Evolutionary conservation across 306 rosid genomes (phyloP), one percentile per base, ranked within the genome.

Genomic region (Elaeagnus macrophylla): DNA sequence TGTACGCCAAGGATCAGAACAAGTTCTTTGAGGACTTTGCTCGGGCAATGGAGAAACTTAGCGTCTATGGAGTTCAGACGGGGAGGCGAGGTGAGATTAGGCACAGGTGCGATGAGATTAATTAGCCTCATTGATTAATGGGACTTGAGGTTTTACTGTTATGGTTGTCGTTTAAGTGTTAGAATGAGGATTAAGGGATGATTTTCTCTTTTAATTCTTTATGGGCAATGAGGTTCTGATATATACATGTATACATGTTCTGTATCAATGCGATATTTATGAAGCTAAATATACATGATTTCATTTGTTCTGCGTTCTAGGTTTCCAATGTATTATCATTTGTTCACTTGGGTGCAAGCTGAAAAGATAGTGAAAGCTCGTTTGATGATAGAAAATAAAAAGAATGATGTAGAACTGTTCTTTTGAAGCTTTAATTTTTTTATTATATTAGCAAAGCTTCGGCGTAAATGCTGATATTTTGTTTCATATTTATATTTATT

Each of bases 21-120:
- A 46, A 3, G 12, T 89, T 89, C 68, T 83, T 89, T 53, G 25
- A 44, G 61, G 97, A 71, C 0, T 89, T 89, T 66, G 68, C 79
- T 1, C 54, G 37, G 5, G 81, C 90, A 9, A 89, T 89, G 88
- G 82, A 79, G 82, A 89, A 89, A 80, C 75, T 89, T 13, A 74
- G 97, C 48, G 56, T 75, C 13, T 55, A 77, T 46, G 76, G 80
- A 1, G 78, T 89, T 10, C 43, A 75, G 37, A 83, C 94, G 0
- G 95, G 95, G 13, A 67, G 76, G 51, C 67, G 17, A 16, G 97
- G 97, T 15, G 95, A 89, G 78, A 85, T 89, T 69, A 75, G 97
- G 49, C 86, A 79, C 53, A 73, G 95, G 60, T 89, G 97, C 56
- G 97, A 89, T 66, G 83, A 72, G 54, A 51, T 85, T 53, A 89